phyloP scores from a whole-genome alignment of 2,329 filamentous ascomycete genomes.

The Raffaelea albimanens region DNA sequence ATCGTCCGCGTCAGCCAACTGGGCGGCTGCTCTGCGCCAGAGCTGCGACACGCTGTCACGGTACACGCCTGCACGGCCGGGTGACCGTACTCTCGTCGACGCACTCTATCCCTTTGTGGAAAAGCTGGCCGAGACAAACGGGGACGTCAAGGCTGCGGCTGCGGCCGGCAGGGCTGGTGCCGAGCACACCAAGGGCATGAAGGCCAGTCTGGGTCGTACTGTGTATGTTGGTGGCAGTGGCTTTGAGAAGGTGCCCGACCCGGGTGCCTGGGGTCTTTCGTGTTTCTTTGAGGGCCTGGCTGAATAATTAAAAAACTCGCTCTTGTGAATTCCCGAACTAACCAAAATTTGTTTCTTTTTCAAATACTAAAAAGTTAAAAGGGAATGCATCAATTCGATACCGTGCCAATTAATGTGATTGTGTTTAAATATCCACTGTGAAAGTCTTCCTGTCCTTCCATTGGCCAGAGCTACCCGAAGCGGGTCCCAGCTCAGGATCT shows the following conservation, averaged over 20 bases:
- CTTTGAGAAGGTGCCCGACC: constrained; percentile 48
- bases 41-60: constrained; percentile 62
- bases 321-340: constrained; percentile 27
- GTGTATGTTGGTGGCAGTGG: constrained; percentile 69
- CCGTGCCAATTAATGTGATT: not conserved
- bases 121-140: constrained; percentile 50
- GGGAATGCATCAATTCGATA: too few species aligned
- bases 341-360: constrained; percentile 14
- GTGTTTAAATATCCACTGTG: not conserved
- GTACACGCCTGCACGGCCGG: constrained; percentile 84
- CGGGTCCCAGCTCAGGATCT: too few species aligned
- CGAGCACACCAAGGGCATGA: constrained; percentile 83
- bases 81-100: constrained; percentile 86
- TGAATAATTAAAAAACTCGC: constrained; percentile 20
- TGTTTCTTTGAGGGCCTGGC: constrained; percentile 75
- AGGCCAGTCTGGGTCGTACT: constrained; percentile 72
- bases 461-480: not conserved
- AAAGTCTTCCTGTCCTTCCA: not conserved
- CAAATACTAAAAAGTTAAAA: not conserved
- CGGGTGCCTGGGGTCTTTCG: constrained; percentile 65
- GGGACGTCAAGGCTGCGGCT: constrained; percentile 61
- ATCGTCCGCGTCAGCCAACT: constrained; percentile 26
- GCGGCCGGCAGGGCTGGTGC: constrained; percentile 66
- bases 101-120: constrained; percentile 83
- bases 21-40: constrained; percentile 59